Conservation (phyloP, 2,329 filamentous ascomycete genomes). For the Phyllosticta citrichinensis region DNA sequence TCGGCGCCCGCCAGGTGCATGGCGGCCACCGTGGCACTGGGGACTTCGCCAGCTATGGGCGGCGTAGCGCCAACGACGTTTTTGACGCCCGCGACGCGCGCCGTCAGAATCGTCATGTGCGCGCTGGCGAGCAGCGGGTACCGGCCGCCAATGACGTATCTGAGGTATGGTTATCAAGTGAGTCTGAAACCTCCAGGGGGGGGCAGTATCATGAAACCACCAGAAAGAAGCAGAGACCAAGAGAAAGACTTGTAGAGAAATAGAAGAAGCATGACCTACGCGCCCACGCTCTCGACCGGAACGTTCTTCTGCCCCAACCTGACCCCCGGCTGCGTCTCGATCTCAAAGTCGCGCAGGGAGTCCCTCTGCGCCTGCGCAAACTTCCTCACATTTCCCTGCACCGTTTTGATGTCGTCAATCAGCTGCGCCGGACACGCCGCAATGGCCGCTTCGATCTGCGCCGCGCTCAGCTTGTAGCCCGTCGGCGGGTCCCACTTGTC, state of each 20-base stretch:
- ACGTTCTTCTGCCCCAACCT: conserved; percentile 42
- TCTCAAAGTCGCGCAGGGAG: conserved; percentile 40
- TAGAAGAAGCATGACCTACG: conserved; percentile 19
- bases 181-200: neutral
- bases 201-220: neutral
- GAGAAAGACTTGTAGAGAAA: neutral
- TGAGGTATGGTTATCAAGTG: conserved; percentile 7
- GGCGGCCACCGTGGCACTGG: conserved; percentile 40
- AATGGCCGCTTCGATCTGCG: conserved; percentile 35
- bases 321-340: conserved; percentile 30
- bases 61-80: conserved; percentile 43
- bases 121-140: conserved; percentile 45
- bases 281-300: conserved; percentile 38
- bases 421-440: conserved; percentile 36
- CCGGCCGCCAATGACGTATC: conserved; percentile 42
- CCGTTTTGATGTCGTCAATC: conserved; percentile 44
- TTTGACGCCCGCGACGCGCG: conserved; percentile 44
- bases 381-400: conserved; percentile 39
- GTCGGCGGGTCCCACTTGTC: conserved; percentile 42
- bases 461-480: conserved; percentile 36
- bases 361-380: conserved; percentile 41
- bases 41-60: conserved; percentile 40
- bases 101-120: conserved; percentile 48
- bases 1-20: conserved; percentile 42
- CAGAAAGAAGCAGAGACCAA: no score